Evolutionary conservation across 768 basidiomycete genomes (phyloP).

Genomic region (Sarcodon sp.): DNA sequence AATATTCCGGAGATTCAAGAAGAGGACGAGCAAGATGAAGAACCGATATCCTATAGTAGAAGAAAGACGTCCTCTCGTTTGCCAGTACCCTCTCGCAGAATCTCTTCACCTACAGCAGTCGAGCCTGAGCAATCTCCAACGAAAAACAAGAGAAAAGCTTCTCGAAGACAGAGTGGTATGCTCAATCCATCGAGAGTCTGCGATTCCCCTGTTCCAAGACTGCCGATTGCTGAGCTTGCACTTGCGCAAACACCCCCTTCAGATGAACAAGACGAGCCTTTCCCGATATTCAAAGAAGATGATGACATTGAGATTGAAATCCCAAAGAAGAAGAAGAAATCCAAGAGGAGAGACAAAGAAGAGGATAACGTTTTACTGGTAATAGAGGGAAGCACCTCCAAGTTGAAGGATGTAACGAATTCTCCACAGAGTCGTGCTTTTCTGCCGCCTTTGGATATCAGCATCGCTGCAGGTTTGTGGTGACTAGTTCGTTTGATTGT

Average conservation of each 20-base stretch:
- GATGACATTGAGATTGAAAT: conserved; percentile 22
- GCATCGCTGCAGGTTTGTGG: conserved; percentile 16
- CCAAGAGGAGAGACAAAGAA: conserved; percentile 17
- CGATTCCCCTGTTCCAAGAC: conserved; percentile 47
- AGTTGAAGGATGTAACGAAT: conserved; percentile 56
- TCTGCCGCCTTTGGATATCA: conserved; percentile 24
- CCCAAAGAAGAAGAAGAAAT: conserved; percentile 27
- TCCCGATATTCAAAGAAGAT: conserved; percentile 17
- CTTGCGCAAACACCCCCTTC: conserved; percentile 38
- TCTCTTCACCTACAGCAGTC: conserved; percentile 24
- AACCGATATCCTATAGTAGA: conserved; percentile 23
- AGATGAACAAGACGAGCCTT: conserved; percentile 38
- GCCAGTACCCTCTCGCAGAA: conserved; percentile 29
- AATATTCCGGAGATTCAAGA: conserved; percentile 56
- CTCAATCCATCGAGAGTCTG: conserved; percentile 27
- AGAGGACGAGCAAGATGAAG: conserved; percentile 41
- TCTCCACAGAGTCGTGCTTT: conserved; percentile 26
- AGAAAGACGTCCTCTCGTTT: conserved; percentile 35
- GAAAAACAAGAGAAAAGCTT: conserved; percentile 18
- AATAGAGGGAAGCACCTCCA: conserved; percentile 28
- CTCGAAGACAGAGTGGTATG: conserved; percentile 38
- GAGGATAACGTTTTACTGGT: conserved; percentile 11
- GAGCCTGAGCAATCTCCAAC: background rate
- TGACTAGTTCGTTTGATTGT: too few relatives aligned
- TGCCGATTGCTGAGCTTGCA: conserved; percentile 50